Base-by-base conservation (phyloP, 768 basidiomycete species). In the Trametes elegans region DNA sequence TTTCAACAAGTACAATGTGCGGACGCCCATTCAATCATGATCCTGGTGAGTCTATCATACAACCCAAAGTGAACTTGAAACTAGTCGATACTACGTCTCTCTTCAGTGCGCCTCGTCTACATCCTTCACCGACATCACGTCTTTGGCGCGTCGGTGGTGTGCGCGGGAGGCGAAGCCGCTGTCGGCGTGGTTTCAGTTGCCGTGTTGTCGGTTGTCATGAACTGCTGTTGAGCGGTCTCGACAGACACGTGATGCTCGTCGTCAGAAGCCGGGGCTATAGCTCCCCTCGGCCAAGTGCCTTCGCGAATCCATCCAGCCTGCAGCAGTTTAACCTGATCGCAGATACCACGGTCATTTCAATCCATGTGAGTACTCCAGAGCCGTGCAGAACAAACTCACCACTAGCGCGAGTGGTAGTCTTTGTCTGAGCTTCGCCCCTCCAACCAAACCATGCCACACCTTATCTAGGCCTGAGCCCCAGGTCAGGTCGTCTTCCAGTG, bases 301-400 rank as follows among this genome's bases (percentile, higher is more conserved):
- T 92, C 88, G 46, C 81, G 81, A 41, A 87, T 68, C 90, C 90
- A 92, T 31, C 84, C 83, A 29, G 84, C 79, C 62, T 88, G 80
- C 40, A 90, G 69, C 55, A 92, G 76, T 64, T 86, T 85, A 63
- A 90, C 79, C 89, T 92, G 69, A 21, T 59, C 44, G 43, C 52
- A 28, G 14, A 29, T 8, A 38, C 38, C 28, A 40, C 3, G 27
- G 7, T 3, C 9, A 34, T 26, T 13, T 28, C 10, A 6, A 34
- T 29, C 14, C 16, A 41, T 21, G 49, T 46, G 27, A 45, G 38
- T 40, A 49, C 21, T 13, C 23, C 3, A 27, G 10, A 3, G 5
- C 4, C 9, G 14, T n/a, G 7, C 23, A 38, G 40, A 44, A 18
- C 45, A 29, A 38, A 76, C 87, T 59, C 70, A 90, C 88, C 38